Base-by-base conservation (phyloP, 2,329 filamentous ascomycete genomes). In the Tolypocladium pustulatum region DNA sequence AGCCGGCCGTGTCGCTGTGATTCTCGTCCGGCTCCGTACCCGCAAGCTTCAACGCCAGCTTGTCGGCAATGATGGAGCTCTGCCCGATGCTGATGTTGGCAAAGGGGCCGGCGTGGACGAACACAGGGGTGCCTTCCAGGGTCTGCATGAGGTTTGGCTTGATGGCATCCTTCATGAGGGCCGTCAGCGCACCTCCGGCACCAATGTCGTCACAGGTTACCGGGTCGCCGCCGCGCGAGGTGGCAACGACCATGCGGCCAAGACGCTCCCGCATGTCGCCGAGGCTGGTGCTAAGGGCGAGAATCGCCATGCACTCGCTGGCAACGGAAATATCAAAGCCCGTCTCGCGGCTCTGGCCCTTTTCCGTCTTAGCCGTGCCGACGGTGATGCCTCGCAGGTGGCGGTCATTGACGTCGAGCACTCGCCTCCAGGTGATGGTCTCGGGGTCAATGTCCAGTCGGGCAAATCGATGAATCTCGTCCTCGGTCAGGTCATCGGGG, bases 121-220 rank as follows among this genome's bases (percentile, higher is more conserved):
- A 95, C 3, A 97, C 94, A 0, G 94, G 94, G 9, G 94, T 99
- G 34, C 94, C 94, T 73, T 99, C 94, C 57, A 99, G 80, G 36
- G 91, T 96, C 75, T 99, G 94, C 94, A 99, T 97, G 63, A 99
- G 79, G 76, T 97, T 99, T 60, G 94, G 94, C 81, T 99, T 99
- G 77, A 97, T 96, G 59, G 94, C 92, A 74, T 99, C 94, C 77
- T 89, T 94, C 90, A 99, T 97, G 67, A 99, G 80, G 36, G 92
- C 93, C 51, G 94, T 91, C 64, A 99, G 79, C 56, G 94, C 94
- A 67, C 94, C 94, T 58, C 92, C 92, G 25, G 87, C 90, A 65
- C 94, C 94, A 67, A 99, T 85, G 69, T 99, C 94, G 70, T 99
- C 94, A 69, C 91, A 96, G 60, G 94, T 97, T 54, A 99, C 88